Conservation (phyloP, 495 filamentous ascomycete species). For the Platismatia glauca region DNA sequence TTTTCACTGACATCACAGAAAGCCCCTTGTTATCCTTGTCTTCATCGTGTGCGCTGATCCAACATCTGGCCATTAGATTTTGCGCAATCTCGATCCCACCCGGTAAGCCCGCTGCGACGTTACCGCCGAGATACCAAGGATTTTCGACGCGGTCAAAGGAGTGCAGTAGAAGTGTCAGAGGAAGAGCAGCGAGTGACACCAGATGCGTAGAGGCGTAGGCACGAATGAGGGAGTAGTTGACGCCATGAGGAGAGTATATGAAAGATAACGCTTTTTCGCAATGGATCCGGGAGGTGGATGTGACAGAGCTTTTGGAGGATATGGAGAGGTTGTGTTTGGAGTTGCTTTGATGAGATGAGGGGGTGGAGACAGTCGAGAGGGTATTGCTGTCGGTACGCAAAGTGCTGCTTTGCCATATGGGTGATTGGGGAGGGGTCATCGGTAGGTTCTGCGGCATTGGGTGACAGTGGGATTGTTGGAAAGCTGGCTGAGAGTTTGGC, state of each 20-base stretch:
- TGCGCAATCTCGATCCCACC: conserved; percentile 49
- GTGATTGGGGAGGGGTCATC: conserved; percentile 25
- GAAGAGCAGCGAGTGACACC: conserved; percentile 46
- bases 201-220: conserved; percentile 50
- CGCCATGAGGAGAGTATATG: conserved; percentile 55
- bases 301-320: conserved; percentile 16
- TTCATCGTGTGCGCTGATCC: conserved; percentile 61
- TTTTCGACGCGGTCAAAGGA: conserved; percentile 51
- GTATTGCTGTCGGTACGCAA: conserved; percentile 12
- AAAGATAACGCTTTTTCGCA: conserved; percentile 40
- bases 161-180: conserved; percentile 54
- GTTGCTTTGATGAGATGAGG: conserved; percentile 12
- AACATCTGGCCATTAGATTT: conserved; percentile 43
- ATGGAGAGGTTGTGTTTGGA: conserved; percentile 16
- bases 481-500: conserved; percentile 11
- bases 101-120: conserved; percentile 47
- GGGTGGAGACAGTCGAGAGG: conserved; percentile 7
- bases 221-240: conserved; percentile 38
- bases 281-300: conserved; percentile 26
- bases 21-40: conserved; percentile 51
- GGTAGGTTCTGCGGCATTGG: conserved; percentile 8
- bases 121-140: conserved; percentile 58
- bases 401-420: conserved; percentile 12
- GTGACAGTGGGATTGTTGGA: conserved; percentile 6
- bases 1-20: conserved; percentile 40